Evolutionary conservation across 2,329 filamentous ascomycete species (phyloP).

Genomic region (Xylariales sp.): DNA sequence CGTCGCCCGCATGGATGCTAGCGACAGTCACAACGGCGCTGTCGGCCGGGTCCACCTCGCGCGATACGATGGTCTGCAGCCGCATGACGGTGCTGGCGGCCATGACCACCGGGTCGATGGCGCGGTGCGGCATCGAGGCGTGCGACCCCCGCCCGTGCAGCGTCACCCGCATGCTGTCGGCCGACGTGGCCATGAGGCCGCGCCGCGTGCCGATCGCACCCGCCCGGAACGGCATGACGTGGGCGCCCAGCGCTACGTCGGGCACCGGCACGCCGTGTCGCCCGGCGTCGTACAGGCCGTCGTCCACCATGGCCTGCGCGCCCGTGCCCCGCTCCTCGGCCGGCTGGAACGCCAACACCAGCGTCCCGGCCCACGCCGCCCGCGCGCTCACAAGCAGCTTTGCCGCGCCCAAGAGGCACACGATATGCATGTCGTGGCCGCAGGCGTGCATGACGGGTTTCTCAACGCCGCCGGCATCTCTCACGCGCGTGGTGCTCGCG

Average conservation of each 20-base stretch:
- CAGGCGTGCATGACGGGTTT: constrained; percentile 64
- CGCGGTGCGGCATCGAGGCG: constrained; percentile 34
- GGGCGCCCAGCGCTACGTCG: constrained; percentile 32
- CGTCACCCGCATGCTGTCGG: constrained; percentile 24
- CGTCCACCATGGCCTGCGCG: constrained; percentile 40
- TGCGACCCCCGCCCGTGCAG: constrained; percentile 38
- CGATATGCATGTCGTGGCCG: constrained; percentile 63
- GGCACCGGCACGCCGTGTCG: constrained; percentile 24
- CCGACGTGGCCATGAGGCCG: constrained; percentile 21
- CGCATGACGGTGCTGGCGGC: constrained; percentile 34
- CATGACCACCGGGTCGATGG: constrained; percentile 43
- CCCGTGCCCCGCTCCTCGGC: constrained; percentile 61
- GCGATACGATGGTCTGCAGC: constrained; percentile 27
- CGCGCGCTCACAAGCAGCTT: constrained; percentile 40
- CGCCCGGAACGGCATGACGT: constrained; percentile 26
- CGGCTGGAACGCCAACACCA: constrained; percentile 63
- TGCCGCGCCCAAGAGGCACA: constrained; percentile 50
- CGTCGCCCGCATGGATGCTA: constrained; percentile 35
- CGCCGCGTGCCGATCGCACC: constrained; percentile 25
- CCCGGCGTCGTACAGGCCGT: constrained; percentile 26
- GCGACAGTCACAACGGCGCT: constrained; percentile 39
- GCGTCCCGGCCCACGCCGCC: constrained; percentile 55
- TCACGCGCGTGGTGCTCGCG: constrained; percentile 34
- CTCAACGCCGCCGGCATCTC: constrained; percentile 39
- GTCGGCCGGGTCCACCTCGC: constrained; percentile 30